Percentiles rank a stretch among this genome's conserved stretches.
These are phyloP conservation scores for Phytopythium litorale DNA, from an alignment of 352 stramenopile genomes.

Conservation along the genomic window DNA sequence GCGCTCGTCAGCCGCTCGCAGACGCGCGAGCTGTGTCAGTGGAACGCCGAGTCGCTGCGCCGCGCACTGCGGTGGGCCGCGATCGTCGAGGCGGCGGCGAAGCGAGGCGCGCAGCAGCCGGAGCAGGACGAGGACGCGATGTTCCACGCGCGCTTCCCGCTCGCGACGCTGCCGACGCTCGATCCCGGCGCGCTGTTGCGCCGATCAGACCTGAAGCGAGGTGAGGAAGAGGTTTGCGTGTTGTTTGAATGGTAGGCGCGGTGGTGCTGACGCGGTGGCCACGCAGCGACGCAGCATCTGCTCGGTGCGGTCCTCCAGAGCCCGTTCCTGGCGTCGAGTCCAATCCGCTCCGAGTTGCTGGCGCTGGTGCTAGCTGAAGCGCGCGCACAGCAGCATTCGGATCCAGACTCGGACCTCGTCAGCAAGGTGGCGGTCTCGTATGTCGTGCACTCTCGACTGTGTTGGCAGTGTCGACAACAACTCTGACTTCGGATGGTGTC, in stretches of 20 bases:
- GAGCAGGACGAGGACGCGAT: constrained; percentile 14
- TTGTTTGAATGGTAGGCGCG: no score
- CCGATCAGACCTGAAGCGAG: constrained; percentile 8
- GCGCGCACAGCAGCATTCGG: constrained; percentile 8
- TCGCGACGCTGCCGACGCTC: constrained; percentile 35
- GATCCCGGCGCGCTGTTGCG: constrained; percentile 8
- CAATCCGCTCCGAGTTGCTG: constrained; percentile 37
- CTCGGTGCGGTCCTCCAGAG: constrained; percentile 46
- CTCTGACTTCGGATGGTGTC: not conserved
- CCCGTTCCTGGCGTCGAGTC: constrained; percentile 39
- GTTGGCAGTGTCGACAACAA: not conserved
- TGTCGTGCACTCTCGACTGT: constrained; percentile 8
- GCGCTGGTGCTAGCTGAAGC: constrained; percentile 25
- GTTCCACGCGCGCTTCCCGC: constrained; percentile 28
- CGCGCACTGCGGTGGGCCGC: constrained; percentile 36
- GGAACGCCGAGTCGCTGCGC: constrained; percentile 45
- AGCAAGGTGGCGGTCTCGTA: constrained; percentile 9
- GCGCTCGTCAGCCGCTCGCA: constrained; percentile 46
- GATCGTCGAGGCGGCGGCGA: constrained; percentile 26
- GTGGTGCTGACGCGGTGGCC: constrained; percentile 6
- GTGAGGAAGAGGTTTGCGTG: not conserved
- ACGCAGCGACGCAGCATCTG: constrained; percentile 27
- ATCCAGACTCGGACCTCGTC: constrained; percentile 9
- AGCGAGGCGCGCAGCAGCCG: constrained; percentile 5
- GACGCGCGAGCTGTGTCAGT: constrained; percentile 43